These are phyloP conservation scores for Medicago truncatula DNA, from an alignment of 306 rosid species.

Conservation along the genomic window DNA sequence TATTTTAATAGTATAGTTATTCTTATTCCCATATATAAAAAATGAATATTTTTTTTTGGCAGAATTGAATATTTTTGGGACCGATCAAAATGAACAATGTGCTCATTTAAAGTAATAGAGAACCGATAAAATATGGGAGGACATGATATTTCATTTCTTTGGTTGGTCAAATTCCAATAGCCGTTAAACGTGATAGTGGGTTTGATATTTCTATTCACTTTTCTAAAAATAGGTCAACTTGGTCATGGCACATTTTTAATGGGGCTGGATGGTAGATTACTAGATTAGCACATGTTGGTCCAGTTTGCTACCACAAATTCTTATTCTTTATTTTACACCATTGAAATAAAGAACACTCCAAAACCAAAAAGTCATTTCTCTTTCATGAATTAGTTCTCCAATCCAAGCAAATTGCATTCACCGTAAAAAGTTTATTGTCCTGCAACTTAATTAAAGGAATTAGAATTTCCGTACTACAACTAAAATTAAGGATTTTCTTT, in stretches of 20 bases:
- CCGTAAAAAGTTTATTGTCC: not conserved
- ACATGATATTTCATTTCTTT: not conserved
- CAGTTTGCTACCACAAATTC: constrained; percentile 22
- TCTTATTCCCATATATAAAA: constrained; percentile 9
- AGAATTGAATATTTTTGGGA: constrained; percentile 19
- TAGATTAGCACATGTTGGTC: constrained; percentile 4
- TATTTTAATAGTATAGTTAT: not conserved
- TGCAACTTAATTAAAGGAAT: not conserved
- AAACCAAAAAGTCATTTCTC: not conserved
- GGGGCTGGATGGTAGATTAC: not conserved
- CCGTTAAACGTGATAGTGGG: constrained; percentile 15
- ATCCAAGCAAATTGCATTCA: not conserved
- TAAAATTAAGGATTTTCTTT: no score
- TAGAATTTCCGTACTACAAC: not conserved
- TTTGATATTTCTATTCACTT: constrained; percentile 7
- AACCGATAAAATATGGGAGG: not conserved
- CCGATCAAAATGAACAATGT: constrained; percentile 13
- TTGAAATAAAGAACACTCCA: not conserved
- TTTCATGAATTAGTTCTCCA: not conserved
- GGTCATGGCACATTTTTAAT: constrained; percentile 23
- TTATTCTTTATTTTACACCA: constrained; percentile 21
- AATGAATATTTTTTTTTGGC: not conserved
- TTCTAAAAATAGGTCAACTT: not conserved
- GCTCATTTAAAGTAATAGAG: not conserved
- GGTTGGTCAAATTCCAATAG: not conserved